phyloP scores from a whole-genome alignment of 2,329 filamentous ascomycete species.

The Nectriaceae sp. region DNA sequence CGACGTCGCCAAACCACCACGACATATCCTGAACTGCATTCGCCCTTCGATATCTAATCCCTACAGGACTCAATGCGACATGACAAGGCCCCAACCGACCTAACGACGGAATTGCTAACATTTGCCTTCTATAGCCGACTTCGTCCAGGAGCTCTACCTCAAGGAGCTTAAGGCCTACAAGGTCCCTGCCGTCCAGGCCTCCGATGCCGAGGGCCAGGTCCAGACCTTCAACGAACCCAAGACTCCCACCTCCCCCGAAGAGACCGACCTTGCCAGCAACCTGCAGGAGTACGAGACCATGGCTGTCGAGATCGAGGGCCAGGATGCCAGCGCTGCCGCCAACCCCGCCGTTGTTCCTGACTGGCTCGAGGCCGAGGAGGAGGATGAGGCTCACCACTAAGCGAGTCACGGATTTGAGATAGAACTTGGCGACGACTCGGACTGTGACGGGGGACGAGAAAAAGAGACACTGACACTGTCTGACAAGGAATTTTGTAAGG shows the following conservation, averaged over 20 bases:
- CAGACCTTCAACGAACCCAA: conserved; percentile 82
- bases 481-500: conserved; percentile 9
- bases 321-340: conserved; percentile 61
- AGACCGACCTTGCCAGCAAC: conserved; percentile 87
- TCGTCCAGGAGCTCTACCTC: conserved; percentile 97
- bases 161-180: conserved; percentile 97
- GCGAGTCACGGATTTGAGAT: conserved; percentile 10
- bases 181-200: conserved; percentile 76
- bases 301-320: conserved; percentile 91
- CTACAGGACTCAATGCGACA: not conserved
- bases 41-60: not conserved
- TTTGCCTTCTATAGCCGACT: conserved; percentile 68
- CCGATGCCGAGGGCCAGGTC: conserved; percentile 87
- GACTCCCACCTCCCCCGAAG: conserved; percentile 86
- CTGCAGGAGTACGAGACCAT: conserved; percentile 94
- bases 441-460: conserved; percentile 15
- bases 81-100: too few relatives aligned
- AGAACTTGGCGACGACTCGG: conserved; percentile 1
- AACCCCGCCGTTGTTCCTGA: conserved; percentile 60
- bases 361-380: conserved; percentile 85
- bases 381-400: conserved; percentile 57
- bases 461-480: conserved; percentile 16
- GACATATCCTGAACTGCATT: not conserved
- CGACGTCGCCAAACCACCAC: conserved; percentile 17
- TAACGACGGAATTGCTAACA: too few relatives aligned